A percentile compares a stretch with the other conserved stretches of the same genome.
Conservation (phyloP, 75 land plant species). For the Selaginella tamariscina region DNA sequence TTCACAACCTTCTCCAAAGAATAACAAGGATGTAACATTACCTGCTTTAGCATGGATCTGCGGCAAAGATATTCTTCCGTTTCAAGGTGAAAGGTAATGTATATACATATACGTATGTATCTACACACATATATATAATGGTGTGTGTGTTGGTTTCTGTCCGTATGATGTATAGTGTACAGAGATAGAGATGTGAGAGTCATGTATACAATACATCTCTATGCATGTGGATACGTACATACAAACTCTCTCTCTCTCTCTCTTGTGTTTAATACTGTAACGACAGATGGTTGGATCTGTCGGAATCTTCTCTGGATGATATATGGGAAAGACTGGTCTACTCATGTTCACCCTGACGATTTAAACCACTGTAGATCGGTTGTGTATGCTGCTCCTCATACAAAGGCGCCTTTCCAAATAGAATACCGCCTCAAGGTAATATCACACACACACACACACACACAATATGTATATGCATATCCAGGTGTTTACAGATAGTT, state of each 20-base stretch:
- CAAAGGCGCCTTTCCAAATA: conserved; percentile 10
- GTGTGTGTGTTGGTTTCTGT: no score
- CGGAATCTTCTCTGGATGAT: not conserved
- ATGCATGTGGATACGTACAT: no score
- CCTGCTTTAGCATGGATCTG: conserved; percentile 6
- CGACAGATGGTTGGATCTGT: not conserved
- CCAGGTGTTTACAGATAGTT: not conserved
- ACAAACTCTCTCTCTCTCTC: no score
- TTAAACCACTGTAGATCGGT: not conserved
- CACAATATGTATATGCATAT: not conserved
- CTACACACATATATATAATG: no score
- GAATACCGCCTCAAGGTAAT: conserved; percentile 12
- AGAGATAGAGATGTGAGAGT: no score
- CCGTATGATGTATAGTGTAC: no score
- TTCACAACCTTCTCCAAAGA: not conserved
- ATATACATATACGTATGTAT: no score
- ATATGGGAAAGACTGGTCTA: not conserved
- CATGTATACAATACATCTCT: no score
- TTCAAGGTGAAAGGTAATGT: not conserved
- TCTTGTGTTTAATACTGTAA: not conserved
- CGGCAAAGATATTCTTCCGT: not conserved
- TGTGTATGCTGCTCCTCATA: not conserved
- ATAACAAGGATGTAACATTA: not conserved
- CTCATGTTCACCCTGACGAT: not conserved
- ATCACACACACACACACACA: not conserved